Conservation (phyloP, 352 stramenopile genomes). For the Blastocystis sp. region DNA sequence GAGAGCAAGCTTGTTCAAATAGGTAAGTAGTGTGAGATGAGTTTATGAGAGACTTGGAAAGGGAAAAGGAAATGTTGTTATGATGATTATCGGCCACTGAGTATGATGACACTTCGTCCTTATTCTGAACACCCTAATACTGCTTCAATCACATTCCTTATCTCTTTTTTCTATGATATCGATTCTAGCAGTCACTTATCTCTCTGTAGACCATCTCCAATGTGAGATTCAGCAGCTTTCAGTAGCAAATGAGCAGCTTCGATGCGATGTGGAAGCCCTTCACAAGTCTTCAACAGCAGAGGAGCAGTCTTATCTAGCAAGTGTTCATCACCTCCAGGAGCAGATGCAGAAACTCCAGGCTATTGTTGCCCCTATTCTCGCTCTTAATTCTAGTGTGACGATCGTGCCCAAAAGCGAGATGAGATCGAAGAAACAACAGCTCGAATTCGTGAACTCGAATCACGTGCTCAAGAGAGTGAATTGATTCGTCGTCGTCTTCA, state of each 20-base stretch:
- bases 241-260: slow-evolving; percentile 16
- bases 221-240: neutral
- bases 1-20: neutral
- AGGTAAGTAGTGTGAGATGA: neutral
- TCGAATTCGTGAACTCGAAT: slow-evolving; percentile 72
- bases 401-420: slow-evolving; percentile 18
- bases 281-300: slow-evolving; percentile 45
- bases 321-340: slow-evolving; percentile 50
- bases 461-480: slow-evolving; percentile 74
- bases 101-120: neutral
- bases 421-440: slow-evolving; percentile 72
- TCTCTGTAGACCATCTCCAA: neutral
- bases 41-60: neutral
- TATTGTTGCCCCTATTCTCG: neutral
- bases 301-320: slow-evolving; percentile 56
- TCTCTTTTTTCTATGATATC: neutral
- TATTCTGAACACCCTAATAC: slow-evolving; percentile 28
- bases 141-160: neutral
- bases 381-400: slow-evolving; percentile 26
- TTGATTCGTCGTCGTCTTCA: slow-evolving; percentile 87
- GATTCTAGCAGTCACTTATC: neutral
- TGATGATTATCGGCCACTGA: neutral
- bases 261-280: slow-evolving; percentile 60
- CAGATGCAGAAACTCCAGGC: slow-evolving; percentile 62
- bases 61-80: neutral